Percentiles rank a stretch among this genome's conserved stretches.
phyloP scores from a whole-genome alignment of 2,329 filamentous ascomycete species.

The Xenoacremonium recifei region DNA sequence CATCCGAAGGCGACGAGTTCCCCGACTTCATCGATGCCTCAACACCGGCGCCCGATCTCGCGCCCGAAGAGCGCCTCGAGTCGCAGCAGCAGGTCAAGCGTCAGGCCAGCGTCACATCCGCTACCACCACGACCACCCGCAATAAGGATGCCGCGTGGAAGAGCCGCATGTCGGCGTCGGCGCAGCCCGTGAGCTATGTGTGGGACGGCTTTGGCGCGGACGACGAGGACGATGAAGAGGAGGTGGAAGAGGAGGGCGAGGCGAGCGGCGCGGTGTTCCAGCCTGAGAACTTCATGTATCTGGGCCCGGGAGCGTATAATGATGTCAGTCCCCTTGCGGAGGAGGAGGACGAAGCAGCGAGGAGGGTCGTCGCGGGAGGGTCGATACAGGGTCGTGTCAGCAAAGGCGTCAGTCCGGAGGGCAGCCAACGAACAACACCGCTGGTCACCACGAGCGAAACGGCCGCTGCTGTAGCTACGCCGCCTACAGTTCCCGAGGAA shows the following conservation, averaged over 20 bases:
- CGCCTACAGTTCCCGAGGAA: constrained; percentile 19
- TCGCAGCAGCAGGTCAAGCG: constrained; percentile 50
- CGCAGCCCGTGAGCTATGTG: constrained; percentile 30
- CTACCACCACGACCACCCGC: constrained; percentile 8
- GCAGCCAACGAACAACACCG: constrained; percentile 30
- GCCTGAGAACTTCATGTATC: constrained; percentile 52
- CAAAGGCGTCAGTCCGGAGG: constrained; percentile 29
- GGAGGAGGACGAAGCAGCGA: constrained; percentile 37
- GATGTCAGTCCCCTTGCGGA: constrained; percentile 45
- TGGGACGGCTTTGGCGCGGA: constrained; percentile 33
- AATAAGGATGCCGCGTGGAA: constrained; percentile 12
- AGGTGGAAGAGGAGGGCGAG: too few relatives aligned
- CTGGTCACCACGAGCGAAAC: constrained; percentile 18
- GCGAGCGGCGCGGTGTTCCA: constrained; percentile 51
- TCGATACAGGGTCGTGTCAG: constrained; percentile 16
- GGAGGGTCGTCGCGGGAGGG: constrained; percentile 23
- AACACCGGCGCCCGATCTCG: constrained; percentile 37
- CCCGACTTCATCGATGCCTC: constrained; percentile 47
- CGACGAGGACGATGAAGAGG: constrained; percentile 19
- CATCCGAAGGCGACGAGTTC: constrained; percentile 57
- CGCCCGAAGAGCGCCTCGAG: constrained; percentile 52
- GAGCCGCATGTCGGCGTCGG: constrained; percentile 32
- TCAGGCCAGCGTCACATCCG: constrained; percentile 25
- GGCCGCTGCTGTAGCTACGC: constrained; percentile 10
- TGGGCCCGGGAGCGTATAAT: constrained; percentile 45